These are phyloP conservation scores for Metahyphopichia silvanorum DNA, from an alignment of 805 yeast species.

Conservation along the genomic window DNA sequence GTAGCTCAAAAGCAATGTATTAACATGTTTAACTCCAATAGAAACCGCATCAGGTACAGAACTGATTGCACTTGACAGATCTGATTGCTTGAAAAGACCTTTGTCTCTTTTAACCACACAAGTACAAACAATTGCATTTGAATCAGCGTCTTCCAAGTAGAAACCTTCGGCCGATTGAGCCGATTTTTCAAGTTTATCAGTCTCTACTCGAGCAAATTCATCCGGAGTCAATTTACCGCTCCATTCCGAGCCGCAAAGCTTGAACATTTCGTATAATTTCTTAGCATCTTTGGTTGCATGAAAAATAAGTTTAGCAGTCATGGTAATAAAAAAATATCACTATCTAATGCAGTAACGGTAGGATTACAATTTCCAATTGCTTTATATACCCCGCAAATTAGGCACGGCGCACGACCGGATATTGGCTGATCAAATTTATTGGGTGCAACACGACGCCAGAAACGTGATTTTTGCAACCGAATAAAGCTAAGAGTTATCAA, in stretches of 20 bases:
- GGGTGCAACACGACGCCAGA: no score
- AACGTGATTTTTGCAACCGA: no score
- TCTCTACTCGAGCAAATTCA: constrained; percentile 19
- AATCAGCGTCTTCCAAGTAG: constrained; percentile 19
- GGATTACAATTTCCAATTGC: no score
- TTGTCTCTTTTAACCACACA: constrained; percentile 18
- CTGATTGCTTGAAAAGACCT: constrained; percentile 28
- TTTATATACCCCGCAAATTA: no score
- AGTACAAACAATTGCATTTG: constrained; percentile 19
- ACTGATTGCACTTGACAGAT: constrained; percentile 18
- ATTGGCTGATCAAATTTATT: no score
- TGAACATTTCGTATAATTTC: constrained; percentile 15
- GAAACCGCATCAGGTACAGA: constrained; percentile 27
- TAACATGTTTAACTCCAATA: constrained; percentile 31
- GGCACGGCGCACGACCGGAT: no score
- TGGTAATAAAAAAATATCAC: not conserved
- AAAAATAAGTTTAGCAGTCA: constrained; percentile 1
- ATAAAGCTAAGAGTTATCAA: no score
- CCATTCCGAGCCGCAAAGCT: constrained; percentile 24
- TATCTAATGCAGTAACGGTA: no score
- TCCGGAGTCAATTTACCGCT: constrained; percentile 14
- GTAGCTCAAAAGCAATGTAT: constrained; percentile 20
- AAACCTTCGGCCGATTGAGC: constrained; percentile 17
- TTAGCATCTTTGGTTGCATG: constrained; percentile 18
- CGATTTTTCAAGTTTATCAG: constrained; percentile 3